Evolutionary conservation across 257 asterid genomes (phyloP), one percentile per base, ranked within the genome.

Genomic region (Ehretia macrophylla): DNA sequence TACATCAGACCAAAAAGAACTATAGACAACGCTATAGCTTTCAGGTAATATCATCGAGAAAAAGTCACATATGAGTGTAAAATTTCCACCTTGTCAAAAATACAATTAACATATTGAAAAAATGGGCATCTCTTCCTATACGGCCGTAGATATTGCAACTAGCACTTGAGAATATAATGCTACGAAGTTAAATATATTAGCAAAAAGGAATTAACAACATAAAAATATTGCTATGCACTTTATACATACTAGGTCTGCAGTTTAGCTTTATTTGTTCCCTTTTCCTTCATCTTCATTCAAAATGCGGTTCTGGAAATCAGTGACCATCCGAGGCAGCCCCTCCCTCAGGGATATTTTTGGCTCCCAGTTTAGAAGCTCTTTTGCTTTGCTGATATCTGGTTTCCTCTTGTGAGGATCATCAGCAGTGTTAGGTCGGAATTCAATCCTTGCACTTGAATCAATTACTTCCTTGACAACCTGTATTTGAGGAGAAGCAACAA

Each of bases 381-480:
- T 93, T 37, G 99, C 99, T 73, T 90, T 89, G 75, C 69, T 77
- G 16, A 93, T 93, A 66, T 93, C 97, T 13, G 99, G 99, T 66
- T 93, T 93, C 71, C 99, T 83, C 81, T 89, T 89, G 65, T 93
- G 99, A 69, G 99, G 99, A 73, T 87, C 99, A 59, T 93, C 97
- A 23, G 92, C 99, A 5, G 99, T 93, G 85, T 93, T 93, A 8
- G 86, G 79, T 75, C 63, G 89, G 78, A 85, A 90, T 61, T 79
- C 96, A 14, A 93, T 83, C 0, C 80, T 72, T 5, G 97, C 96
- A 56, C 97, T 83, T 5, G 97, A 83, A 74, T 89, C 99, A 32
- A 93, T 83, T 56, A 87, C 82, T 78, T 90, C 96, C 79, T 90
- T 93, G 10, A 93, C 97, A 38, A 93, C 95, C 99, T 93, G 73